Base-by-base conservation (phyloP, 148 eudicot genomes). In the Amaranthus cruentus region DNA sequence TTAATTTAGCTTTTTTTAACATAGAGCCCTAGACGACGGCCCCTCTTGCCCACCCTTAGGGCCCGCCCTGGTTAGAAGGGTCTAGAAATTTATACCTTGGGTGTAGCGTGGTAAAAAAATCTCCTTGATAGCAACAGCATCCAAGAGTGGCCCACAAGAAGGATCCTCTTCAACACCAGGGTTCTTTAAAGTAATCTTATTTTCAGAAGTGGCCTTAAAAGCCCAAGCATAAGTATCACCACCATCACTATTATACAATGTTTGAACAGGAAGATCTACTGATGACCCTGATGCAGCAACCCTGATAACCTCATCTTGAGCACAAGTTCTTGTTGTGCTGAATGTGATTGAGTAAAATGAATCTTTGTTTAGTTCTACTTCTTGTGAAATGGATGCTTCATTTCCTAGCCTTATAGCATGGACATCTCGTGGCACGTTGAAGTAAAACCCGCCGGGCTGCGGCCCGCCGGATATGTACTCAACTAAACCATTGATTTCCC, bases 391-490 rank as follows among this genome's bases (percentile, higher is more conserved):
- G 0, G 87, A 79, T 47, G 88, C 96, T 63, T 90, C 86, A 56
- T 90, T 88, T 8, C 96, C 96, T 43, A 90, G 83, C 62, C 92
- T 78, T 3, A 84, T 78, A 4, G 96, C 96, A 72, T 90, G 92
- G 71, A 74, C 81, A 0, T 87, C 96, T 49, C 86, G 89, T 4
- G 90, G 82, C 0, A 88, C 89, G 12, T 79, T 74, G 66, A 79
- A 82, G 87, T 75, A 93, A 82, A 84, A 85, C 6, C 98, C 95
- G 6, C 91, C 95, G 13, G 95, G 95, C 69, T 93, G 97, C 0
- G 88, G 97, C 28, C 98, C 97, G 50, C 88, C 89, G 18, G 92
- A 76, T 65, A 91, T 81, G 91, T 88, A 93, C 88, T 93, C 97
- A 2, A 93, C 95, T 9, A 83, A 21, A 65, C 98, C 98, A 38